Evolutionary conservation across 345 rosid genomes (phyloP).

Genomic region (Abelmoschus esculentus): DNA sequence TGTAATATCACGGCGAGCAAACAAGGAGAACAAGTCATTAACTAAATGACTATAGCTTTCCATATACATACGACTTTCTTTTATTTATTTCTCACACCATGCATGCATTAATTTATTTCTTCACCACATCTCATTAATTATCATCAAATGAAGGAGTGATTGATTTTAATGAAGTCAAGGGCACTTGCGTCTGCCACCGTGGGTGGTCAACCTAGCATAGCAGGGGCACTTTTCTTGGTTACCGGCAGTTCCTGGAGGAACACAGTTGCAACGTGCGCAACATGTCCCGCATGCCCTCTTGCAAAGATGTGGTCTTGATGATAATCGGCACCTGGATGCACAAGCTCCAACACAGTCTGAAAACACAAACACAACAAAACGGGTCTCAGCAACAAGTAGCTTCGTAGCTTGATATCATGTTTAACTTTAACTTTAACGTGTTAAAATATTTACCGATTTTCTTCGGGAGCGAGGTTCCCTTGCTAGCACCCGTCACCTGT

Average conservation of each 20-base stretch:
- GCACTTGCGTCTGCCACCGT: conserved; percentile 70
- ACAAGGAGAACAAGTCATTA: background rate
- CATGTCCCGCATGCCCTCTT: conserved; percentile 80
- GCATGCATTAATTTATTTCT: background rate
- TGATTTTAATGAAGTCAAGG: conserved; percentile 27
- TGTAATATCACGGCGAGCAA: background rate
- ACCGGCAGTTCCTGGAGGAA: conserved; percentile 77
- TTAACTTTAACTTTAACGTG: background rate
- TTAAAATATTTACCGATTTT: conserved; percentile 11
- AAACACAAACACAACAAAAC: background rate
- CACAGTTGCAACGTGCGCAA: conserved; percentile 69
- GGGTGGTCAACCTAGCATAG: conserved; percentile 69
- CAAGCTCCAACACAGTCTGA: conserved; percentile 65
- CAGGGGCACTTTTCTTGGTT: conserved; percentile 63
- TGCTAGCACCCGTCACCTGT: conserved; percentile 3
- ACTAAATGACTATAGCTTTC: background rate
- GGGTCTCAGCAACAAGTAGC: background rate
- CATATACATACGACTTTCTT: background rate
- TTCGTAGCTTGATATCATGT: background rate
- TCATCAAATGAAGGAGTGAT: background rate
- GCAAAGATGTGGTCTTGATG: conserved; percentile 53
- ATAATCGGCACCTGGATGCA: conserved; percentile 45
- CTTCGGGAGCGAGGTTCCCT: background rate
- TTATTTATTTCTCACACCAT: background rate
- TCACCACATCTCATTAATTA: background rate